Evolutionary conservation across 257 asterid species (phyloP).

Genomic region (Solanum verrucosum): DNA sequence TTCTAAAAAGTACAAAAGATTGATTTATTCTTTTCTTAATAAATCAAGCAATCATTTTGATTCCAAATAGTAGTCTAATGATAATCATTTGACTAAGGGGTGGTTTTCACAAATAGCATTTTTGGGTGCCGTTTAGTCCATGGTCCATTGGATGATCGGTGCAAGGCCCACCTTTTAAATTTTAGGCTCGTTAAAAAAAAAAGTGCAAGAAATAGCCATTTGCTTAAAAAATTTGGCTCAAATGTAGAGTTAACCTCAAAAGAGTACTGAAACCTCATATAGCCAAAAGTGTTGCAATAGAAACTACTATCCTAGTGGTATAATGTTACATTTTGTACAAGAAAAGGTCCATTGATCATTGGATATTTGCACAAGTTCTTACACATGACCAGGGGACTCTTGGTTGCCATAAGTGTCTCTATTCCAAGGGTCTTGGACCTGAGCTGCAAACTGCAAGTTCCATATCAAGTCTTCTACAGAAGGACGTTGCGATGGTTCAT

Average conservation of each 20-base stretch:
- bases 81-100: not conserved
- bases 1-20: not conserved
- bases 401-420: slow-evolving; percentile 37
- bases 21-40: not conserved
- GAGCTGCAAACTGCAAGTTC: slow-evolving; percentile 93
- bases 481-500: slow-evolving; percentile 43
- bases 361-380: not conserved
- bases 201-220: not conserved
- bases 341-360: not conserved
- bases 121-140: not conserved
- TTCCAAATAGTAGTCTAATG: not conserved
- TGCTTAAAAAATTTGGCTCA: not conserved
- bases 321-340: slow-evolving; percentile 3
- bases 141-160: not conserved
- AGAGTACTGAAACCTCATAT: not conserved
- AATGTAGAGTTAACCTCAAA: not conserved
- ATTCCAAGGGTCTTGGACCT: slow-evolving; percentile 53
- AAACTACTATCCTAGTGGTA: not conserved
- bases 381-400: slow-evolving; percentile 34
- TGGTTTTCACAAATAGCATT: not conserved
- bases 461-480: slow-evolving; percentile 74
- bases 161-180: not conserved
- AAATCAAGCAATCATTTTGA: too few relatives aligned
- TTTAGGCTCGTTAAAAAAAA: not conserved
- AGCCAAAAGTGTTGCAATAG: not conserved